A percentile compares a stretch with the other conserved stretches of the same genome.
Evolutionary conservation across 225 moss, liverwort and hornwort genomes (phyloP).

Genomic region (Sphagnum contortum): DNA sequence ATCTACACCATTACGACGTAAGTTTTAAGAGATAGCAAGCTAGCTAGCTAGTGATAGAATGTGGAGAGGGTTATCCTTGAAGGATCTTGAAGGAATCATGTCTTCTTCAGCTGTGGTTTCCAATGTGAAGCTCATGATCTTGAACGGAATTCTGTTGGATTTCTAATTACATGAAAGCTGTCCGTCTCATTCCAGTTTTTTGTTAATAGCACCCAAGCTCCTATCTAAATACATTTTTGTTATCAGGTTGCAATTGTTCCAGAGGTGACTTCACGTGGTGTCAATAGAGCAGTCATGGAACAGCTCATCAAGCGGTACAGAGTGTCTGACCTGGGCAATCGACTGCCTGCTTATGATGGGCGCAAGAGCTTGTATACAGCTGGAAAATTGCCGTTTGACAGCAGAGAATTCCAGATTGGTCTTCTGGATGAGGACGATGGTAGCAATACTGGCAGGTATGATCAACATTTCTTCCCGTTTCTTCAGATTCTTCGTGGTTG

Average conservation of each 20-base stretch:
- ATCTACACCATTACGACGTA: conserved; percentile 93
- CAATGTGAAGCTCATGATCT: too few species aligned
- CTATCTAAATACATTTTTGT: too few species aligned
- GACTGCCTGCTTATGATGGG: conserved; percentile 90
- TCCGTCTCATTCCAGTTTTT: too few species aligned
- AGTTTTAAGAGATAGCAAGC: neutral
- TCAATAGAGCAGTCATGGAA: conserved; percentile 94
- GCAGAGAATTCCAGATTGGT: conserved; percentile 74
- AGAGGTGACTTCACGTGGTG: conserved; percentile 89
- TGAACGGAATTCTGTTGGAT: too few species aligned
- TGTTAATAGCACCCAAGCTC: too few species aligned
- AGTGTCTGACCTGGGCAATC: conserved; percentile 55
- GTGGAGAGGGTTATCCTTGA: too few species aligned
- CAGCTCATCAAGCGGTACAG: conserved; percentile 70
- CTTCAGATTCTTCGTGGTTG: too few species aligned
- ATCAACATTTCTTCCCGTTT: too few species aligned
- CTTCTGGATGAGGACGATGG: conserved; percentile 92
- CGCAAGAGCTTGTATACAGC: conserved; percentile 94
- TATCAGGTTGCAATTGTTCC: conserved; percentile 85
- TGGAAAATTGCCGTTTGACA: conserved; percentile 81
- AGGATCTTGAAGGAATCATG: too few species aligned
- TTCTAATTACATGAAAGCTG: too few species aligned
- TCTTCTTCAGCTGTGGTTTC: too few species aligned
- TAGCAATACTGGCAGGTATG: conserved; percentile 10
- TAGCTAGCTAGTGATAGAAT: too few species aligned